Evolutionary conservation across 495 filamentous ascomycete species (phyloP), one percentile per base, ranked within the genome.

Genomic region (Geoglossum glabrum): DNA sequence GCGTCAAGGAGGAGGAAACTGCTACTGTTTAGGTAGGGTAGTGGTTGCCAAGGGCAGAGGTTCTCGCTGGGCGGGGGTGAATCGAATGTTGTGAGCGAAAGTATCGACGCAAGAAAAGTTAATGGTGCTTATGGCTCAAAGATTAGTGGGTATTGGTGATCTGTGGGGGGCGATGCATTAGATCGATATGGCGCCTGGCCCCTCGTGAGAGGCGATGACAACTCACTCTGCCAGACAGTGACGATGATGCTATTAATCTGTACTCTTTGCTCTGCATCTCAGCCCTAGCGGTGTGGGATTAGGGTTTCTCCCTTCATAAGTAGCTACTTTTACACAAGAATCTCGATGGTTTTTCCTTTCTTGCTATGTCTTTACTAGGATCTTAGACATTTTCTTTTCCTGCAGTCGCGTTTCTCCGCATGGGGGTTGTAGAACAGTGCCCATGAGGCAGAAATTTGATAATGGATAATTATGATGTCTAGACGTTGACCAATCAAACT

Each of bases 1-100:
- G 55, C 33, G 70, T 67, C 40, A 69, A 69, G 54, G 77, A 80
- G 66, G 73, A 61, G 46, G 72, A 70, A 62, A 66, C 73, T 61
- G 71, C 73, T 62, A 70, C 69, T 33, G 65, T 71, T 52, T 52
- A 52, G 10, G 3, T 31, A 13, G 49, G 49, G 49, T 26, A 13
- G 49, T 5, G 0, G 49, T 30, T 52, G 46, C 19, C 11, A 13
- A 13, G 19, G 49, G 1, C 15, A n/a, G 49, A 15, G 13, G 49
- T 30, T 21, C 57, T 51, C 25, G n/a, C 57, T 13, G 46, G 46
- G 55, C 19, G 6, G 21, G 19, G 43, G 7, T 11, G 46, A 59
- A 3, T 17, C 23, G 40, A 52, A 52, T 31, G 25, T 15, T 52
- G 49, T 52, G 49, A n/a, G n/a, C 49, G 28, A 52, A 50, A 28